Percentiles rank a stretch among this genome's conserved stretches.
These are phyloP conservation scores for Physcomitrellopsis africana DNA, from an alignment of 225 moss, liverwort and hornwort species.

Conservation along the genomic window DNA sequence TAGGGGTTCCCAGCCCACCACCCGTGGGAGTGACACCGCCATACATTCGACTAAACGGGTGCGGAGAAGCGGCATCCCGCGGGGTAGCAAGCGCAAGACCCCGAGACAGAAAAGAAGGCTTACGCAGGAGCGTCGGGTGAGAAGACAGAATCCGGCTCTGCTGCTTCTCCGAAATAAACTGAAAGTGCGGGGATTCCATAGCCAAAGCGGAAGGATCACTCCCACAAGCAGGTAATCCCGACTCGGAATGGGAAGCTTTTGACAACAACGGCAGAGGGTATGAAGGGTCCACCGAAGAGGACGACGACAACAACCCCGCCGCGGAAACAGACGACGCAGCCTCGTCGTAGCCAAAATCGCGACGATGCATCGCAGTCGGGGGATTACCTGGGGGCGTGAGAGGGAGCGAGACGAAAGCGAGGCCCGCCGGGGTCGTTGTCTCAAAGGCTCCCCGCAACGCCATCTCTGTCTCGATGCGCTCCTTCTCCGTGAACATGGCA, in stretches of 20 bases:
- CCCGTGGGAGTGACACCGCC: slow-evolving; percentile 48
- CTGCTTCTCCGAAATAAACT: slow-evolving; percentile 60
- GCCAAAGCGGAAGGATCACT: slow-evolving; percentile 9
- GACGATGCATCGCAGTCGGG: background rate
- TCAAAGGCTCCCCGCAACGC: slow-evolving; percentile 22
- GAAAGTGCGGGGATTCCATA: slow-evolving; percentile 39
- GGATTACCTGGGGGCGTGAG: slow-evolving; percentile 46
- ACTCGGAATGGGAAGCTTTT: slow-evolving; percentile 11
- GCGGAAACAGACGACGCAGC: background rate
- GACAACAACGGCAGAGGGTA: slow-evolving; percentile 29
- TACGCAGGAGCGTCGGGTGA: slow-evolving; percentile 51
- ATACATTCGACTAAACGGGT: slow-evolving; percentile 57
- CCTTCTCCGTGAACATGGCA: background rate
- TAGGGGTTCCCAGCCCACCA: slow-evolving; percentile 33
- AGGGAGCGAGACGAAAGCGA: slow-evolving; percentile 52
- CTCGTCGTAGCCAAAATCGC: background rate
- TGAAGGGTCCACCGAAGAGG: slow-evolving; percentile 14
- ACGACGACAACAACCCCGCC: slow-evolving; percentile 30
- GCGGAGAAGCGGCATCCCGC: slow-evolving; percentile 35
- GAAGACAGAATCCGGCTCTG: slow-evolving; percentile 70
- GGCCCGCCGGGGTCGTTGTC: background rate
- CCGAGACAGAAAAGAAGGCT: slow-evolving; percentile 61
- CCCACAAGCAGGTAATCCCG: slow-evolving; percentile 19
- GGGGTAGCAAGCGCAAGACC: slow-evolving; percentile 45
- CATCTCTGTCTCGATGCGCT: background rate